Evolutionary conservation across 169 alveolate genomes (phyloP), one percentile per base, ranked within the genome.

Genomic region (Plasmodium falciparum): DNA sequence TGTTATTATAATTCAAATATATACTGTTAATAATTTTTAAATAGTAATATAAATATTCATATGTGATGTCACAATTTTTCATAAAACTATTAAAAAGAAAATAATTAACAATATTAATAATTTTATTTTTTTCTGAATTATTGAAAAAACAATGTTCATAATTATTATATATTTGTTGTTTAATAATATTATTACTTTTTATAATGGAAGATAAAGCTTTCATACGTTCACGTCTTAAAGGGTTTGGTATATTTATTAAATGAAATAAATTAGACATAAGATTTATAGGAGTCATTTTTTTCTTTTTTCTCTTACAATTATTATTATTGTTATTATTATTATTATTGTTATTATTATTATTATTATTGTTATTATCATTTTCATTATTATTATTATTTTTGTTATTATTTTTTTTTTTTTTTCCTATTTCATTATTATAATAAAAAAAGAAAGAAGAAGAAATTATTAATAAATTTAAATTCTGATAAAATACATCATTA

Each of bases 211-310:
- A 56, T 17, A 78, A 20, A 39, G 15, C 67, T 50, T 78, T 78
- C 63, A 78, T 59, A 45, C 89, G 22, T 66, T 78, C 89, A 39
- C 61, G 66, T 2, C 47, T 66, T 43, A 78, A 24, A 6, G 89
- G 89, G n/a, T 52, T 59, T 2, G 65, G 43, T 1, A 49, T 70
- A 65, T 78, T 78, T 78, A 78, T 56, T 65, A 78, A 66, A 58
- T 78, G 89, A 58, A 78, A 78, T 56, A 78, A 65, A 78, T 78
- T 65, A 7, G 54, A 78, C 89, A 78, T 78, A 13, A 78, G 67
- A 66, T 78, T 78, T 66, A 78, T 65, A 50, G 89, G 89, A 13
- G 89, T 78, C 1, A 50, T 66, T 65, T 78, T 78, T 22, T 59
- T 66, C 45, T 78, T 78, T 15, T n/a, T 61, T 3, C 13, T 33